Percentiles rank a stretch among this genome's conserved stretches.
phyloP scores from a whole-genome alignment of 345 rosid species.

The Arabidopsis arenosa region DNA sequence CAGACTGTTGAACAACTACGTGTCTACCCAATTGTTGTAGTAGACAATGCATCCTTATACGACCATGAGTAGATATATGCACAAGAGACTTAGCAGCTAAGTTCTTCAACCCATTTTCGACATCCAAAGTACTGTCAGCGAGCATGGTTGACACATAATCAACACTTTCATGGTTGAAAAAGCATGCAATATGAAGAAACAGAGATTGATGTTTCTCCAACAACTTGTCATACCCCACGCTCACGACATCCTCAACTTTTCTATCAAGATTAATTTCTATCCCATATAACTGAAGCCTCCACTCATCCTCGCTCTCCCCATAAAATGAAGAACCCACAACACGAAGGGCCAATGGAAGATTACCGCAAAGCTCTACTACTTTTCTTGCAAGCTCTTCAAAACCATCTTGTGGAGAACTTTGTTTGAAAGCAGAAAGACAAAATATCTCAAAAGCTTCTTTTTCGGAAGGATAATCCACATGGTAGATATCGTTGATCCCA shows the following conservation, averaged over 20 bases:
- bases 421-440: constrained; percentile 17
- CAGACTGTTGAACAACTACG: constrained; percentile 11
- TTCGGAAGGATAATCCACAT: neutral
- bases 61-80: neutral
- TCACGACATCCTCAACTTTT: constrained; percentile 10
- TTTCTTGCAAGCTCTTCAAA: neutral
- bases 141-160: neutral
- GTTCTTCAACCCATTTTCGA: neutral
- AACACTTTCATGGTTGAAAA: neutral
- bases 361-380: constrained; percentile 7
- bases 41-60: constrained; percentile 31
- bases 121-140: neutral
- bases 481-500: neutral
- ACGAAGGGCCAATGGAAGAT: constrained; percentile 42
- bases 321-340: constrained; percentile 37
- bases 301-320: neutral
- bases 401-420: neutral
- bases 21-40: constrained; percentile 38
- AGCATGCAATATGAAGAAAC: constrained; percentile 46
- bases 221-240: constrained; percentile 43
- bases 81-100: constrained; percentile 30
- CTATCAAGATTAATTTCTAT: constrained; percentile 6
- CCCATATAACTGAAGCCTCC: constrained; percentile 26
- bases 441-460: constrained; percentile 27
- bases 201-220: neutral